Conservation (phyloP, 1,284 basidiomycete species). For the Fomitopsis palustris region DNA sequence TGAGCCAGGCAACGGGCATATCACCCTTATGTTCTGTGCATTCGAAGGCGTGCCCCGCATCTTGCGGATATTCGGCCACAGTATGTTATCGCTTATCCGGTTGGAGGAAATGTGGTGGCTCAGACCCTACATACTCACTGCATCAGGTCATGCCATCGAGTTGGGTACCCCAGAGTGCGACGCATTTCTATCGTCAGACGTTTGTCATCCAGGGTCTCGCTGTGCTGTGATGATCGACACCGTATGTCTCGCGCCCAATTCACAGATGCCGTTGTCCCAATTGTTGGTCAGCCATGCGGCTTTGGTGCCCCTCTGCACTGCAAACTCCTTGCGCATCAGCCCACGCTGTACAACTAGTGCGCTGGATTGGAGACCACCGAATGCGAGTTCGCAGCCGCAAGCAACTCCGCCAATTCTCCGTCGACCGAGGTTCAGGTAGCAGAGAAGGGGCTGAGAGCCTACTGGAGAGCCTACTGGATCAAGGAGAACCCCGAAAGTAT, state of each 20-base stretch:
- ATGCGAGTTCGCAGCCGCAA: constrained; percentile 5
- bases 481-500: constrained; percentile 41
- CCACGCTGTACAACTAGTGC: constrained; percentile 31
- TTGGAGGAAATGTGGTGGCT: too few relatives aligned
- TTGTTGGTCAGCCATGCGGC: constrained; percentile 44
- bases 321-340: constrained; percentile 42
- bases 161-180: constrained; percentile 51
- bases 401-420: too few relatives aligned
- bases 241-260: constrained; percentile 27
- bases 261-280: not conserved
- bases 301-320: constrained; percentile 51
- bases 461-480: too few relatives aligned
- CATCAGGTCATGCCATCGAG: constrained; percentile 45
- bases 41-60: constrained; percentile 54
- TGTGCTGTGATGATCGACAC: constrained; percentile 48
- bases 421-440: constrained; percentile 11
- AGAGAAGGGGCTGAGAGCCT: constrained; percentile 36
- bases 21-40: constrained; percentile 53
- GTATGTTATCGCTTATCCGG: constrained; percentile 23
- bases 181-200: constrained; percentile 36
- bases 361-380: constrained; percentile 30
- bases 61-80: constrained; percentile 47
- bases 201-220: constrained; percentile 49
- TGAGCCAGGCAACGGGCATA: constrained; percentile 46
- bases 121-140: not conserved